Conservation (phyloP, 345 rosid species). For the Chamaenerion angustifolium region DNA sequence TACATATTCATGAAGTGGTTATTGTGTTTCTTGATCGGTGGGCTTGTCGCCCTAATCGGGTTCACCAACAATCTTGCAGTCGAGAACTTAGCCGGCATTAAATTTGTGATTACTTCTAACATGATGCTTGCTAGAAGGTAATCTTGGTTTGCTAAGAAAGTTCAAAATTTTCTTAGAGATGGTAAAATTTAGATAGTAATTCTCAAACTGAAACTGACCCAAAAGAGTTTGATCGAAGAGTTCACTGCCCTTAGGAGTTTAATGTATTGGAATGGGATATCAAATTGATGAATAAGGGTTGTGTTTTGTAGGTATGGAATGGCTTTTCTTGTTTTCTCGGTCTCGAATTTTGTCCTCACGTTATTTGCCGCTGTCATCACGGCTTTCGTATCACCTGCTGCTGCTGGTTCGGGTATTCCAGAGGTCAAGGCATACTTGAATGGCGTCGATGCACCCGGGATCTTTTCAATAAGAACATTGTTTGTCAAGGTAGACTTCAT, state of each 20-base stretch:
- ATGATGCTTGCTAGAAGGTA: conserved; percentile 67
- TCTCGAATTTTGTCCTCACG: conserved; percentile 58
- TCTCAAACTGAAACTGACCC: no score
- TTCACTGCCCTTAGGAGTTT: no score
- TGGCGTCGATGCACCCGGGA: conserved; percentile 86
- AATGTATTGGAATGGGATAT: no score
- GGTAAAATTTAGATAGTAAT: background rate
- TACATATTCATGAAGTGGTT: conserved; percentile 75
- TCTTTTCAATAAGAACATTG: conserved; percentile 56
- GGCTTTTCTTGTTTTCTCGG: conserved; percentile 58
- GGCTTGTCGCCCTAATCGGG: conserved; percentile 63
- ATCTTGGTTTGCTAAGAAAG: background rate
- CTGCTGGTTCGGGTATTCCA: conserved; percentile 93
- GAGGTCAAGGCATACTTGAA: conserved; percentile 93
- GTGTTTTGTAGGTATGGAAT: conserved; percentile 35
- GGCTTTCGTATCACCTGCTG: conserved; percentile 59
- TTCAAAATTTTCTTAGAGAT: background rate
- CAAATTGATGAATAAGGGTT: background rate
- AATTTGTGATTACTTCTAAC: conserved; percentile 80
- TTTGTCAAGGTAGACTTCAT: conserved; percentile 44
- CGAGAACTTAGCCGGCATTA: conserved; percentile 73
- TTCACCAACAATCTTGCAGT: conserved; percentile 77
- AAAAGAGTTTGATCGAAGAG: no score
- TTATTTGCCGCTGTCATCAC: conserved; percentile 56
- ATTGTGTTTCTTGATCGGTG: conserved; percentile 53